phyloP scores from a whole-genome alignment of 352 stramenopile species.

The Phytophthora hibernalis region DNA sequence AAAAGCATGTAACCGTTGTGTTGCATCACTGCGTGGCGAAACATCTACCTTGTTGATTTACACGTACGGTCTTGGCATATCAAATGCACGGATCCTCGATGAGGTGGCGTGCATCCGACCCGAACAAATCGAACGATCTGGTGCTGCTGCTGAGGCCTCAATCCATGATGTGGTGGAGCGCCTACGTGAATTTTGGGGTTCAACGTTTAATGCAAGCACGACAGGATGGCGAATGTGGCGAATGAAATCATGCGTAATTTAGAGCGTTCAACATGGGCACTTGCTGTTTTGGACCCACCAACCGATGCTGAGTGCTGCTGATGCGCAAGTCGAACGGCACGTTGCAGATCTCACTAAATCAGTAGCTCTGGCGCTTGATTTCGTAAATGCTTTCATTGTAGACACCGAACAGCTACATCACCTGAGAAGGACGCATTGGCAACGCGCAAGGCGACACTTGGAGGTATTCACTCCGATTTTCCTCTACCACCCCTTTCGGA shows the following conservation, averaged over 20 bases:
- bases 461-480: neutral
- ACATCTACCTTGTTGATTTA: neutral
- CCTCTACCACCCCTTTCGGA: neutral
- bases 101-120: neutral
- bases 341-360: neutral
- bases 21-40: neutral
- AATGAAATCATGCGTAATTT: constrained; percentile 12
- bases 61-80: neutral
- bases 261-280: constrained; percentile 14
- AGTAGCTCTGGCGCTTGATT: neutral
- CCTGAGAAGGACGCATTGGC: neutral
- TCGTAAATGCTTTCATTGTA: constrained; percentile 7
- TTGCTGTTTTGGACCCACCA: neutral
- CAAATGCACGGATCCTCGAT: neutral
- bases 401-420: neutral
- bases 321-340: neutral
- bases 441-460: neutral
- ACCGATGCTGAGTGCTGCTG: neutral
- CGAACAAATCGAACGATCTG: neutral
- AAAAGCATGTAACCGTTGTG: constrained; percentile 1
- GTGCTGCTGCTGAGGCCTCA: neutral
- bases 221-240: constrained; percentile 11
- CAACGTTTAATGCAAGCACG: constrained; percentile 6
- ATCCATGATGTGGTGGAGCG: constrained; percentile 2
- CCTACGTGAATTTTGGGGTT: constrained; percentile 1